A percentile compares a stretch with the other conserved stretches of the same genome.
Conservation (phyloP, 768 basidiomycete species). For the Glaciozyma martinii region DNA sequence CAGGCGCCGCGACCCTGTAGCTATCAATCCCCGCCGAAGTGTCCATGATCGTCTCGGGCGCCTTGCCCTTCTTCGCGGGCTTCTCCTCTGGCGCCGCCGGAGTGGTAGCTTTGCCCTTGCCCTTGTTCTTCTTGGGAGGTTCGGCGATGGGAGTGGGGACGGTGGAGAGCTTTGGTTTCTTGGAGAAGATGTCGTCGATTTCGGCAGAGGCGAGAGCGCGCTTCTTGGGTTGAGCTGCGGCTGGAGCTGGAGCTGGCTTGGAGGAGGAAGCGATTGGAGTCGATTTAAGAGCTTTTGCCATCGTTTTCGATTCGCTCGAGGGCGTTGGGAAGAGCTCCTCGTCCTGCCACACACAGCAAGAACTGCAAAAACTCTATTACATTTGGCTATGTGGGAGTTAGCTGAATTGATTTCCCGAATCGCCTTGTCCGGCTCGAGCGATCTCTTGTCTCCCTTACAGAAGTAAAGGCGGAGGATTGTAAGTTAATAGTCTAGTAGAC, state of each 20-base stretch:
- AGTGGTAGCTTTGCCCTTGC: not conserved
- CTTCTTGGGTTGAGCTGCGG: constrained; percentile 8
- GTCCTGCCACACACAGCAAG: too few species aligned
- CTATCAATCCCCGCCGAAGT: constrained; percentile 18
- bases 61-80: not conserved
- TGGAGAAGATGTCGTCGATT: constrained; percentile 32
- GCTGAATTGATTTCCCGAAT: too few species aligned
- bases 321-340: too few species aligned
- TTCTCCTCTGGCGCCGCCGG: not conserved
- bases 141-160: not conserved
- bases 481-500: too few species aligned
- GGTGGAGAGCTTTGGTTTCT: constrained; percentile 13
- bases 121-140: not conserved
- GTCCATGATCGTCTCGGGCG: constrained; percentile 22
- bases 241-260: not conserved
- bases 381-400: too few species aligned
- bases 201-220: constrained; percentile 11
- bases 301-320: too few species aligned
- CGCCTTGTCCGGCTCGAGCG: too few species aligned
- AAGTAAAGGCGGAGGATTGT: too few species aligned
- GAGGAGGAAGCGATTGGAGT: not conserved
- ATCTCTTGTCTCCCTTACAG: too few species aligned
- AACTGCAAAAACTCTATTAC: too few species aligned
- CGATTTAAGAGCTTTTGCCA: too few species aligned
- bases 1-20: constrained; percentile 9